Evolutionary conservation across 331 rosid genomes (phyloP).

Genomic region (Telfairia occidentalis): DNA sequence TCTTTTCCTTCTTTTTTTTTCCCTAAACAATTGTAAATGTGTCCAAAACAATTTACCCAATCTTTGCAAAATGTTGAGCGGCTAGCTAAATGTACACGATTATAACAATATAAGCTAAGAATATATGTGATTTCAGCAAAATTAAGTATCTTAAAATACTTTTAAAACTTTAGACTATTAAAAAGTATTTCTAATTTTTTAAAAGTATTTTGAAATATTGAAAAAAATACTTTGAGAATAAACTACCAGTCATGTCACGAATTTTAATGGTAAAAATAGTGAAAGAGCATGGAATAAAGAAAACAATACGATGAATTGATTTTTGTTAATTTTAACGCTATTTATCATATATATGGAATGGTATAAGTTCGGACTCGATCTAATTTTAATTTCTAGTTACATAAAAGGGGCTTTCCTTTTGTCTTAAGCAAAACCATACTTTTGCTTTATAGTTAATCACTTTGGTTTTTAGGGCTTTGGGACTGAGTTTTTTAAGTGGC

Average conservation of each 20-base stretch:
- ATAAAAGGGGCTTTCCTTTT: not conserved
- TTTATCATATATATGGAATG: not conserved
- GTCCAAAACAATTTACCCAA: not conserved
- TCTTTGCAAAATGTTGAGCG: not conserved
- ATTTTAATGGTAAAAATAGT: not conserved
- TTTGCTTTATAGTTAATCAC: not conserved
- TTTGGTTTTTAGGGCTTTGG: not conserved
- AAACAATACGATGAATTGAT: not conserved
- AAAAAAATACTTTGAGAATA: not conserved
- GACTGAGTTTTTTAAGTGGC: not conserved
- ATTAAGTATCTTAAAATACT: no score
- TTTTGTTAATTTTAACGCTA: not conserved
- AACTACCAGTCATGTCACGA: not conserved
- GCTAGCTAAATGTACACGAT: not conserved
- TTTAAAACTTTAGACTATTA: no score
- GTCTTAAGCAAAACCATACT: slow-evolving; percentile 8
- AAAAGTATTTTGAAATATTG: not conserved
- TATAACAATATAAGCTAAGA: not conserved
- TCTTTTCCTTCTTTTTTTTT: not conserved
- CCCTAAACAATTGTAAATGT: not conserved
- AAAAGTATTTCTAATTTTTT: no score
- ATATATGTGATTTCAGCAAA: no score
- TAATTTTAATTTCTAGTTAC: not conserved
- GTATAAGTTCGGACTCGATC: not conserved
- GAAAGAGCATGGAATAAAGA: not conserved